A percentile compares a stretch with the other conserved stretches of the same genome.
Evolutionary conservation across 345 rosid genomes (phyloP).

Genomic region (Angophora floribunda): DNA sequence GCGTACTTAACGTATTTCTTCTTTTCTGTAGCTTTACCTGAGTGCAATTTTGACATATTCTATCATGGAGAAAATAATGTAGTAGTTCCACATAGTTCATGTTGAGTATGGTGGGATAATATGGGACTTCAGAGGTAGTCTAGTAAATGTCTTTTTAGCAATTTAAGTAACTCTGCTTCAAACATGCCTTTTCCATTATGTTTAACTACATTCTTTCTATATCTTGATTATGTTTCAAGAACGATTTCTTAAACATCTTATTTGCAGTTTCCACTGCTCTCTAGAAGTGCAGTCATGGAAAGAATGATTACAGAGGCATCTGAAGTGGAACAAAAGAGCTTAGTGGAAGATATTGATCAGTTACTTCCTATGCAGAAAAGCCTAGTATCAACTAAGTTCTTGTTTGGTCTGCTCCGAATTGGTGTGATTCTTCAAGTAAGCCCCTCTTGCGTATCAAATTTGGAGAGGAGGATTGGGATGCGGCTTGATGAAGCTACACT

Average conservation of each 20-base stretch:
- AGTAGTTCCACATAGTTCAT: neutral
- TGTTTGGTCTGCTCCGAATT: slow-evolving; percentile 76
- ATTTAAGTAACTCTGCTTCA: neutral
- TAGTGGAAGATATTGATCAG: slow-evolving; percentile 63
- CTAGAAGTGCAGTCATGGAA: slow-evolving; percentile 93
- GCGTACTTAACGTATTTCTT: no score
- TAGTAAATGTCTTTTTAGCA: neutral
- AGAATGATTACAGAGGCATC: slow-evolving; percentile 75
- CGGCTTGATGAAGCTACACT: slow-evolving; percentile 90
- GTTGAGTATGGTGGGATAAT: neutral
- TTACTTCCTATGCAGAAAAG: slow-evolving; percentile 80
- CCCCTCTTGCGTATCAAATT: slow-evolving; percentile 44
- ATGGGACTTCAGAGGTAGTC: neutral
- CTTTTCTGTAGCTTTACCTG: neutral
- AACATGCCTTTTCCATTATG: neutral
- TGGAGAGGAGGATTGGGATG: slow-evolving; percentile 86
- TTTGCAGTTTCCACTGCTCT: slow-evolving; percentile 93
- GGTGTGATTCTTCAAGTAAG: slow-evolving; percentile 69
- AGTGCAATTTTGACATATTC: neutral
- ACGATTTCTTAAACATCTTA: neutral
- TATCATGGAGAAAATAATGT: neutral
- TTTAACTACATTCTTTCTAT: neutral
- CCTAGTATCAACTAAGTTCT: slow-evolving; percentile 62
- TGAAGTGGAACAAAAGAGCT: slow-evolving; percentile 59
- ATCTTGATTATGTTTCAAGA: neutral